A percentile compares a stretch with the other conserved stretches of the same genome.
Evolutionary conservation across 805 yeast genomes (phyloP).

Genomic region (Blastobotrys attinorum): DNA sequence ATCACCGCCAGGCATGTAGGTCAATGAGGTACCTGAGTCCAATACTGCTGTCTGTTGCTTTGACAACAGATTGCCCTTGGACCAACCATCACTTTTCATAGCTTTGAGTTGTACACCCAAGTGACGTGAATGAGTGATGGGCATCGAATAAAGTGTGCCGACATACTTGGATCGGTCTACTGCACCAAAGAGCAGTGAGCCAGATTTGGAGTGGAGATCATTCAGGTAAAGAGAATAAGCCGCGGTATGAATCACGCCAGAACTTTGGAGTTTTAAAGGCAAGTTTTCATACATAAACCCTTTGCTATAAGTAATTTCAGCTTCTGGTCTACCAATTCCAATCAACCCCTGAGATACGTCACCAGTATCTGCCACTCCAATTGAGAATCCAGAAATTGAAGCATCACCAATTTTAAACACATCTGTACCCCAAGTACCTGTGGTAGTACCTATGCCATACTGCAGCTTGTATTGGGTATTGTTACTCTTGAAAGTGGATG

Average conservation of each 20-base stretch:
- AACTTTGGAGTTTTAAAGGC: slow-evolving; percentile 50
- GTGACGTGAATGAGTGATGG: slow-evolving; percentile 29
- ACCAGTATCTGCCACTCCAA: slow-evolving; percentile 68
- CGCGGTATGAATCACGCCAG: slow-evolving; percentile 50
- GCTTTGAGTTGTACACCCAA: slow-evolving; percentile 25
- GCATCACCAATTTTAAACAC: slow-evolving; percentile 47
- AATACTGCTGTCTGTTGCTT: slow-evolving; percentile 31
- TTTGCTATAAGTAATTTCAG: slow-evolving; percentile 38
- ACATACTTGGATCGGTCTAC: slow-evolving; percentile 42
- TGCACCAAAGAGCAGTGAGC: slow-evolving; percentile 51
- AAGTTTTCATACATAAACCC: slow-evolving; percentile 47
- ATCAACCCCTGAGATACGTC: slow-evolving; percentile 55
- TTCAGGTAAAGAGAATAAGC: slow-evolving; percentile 62
- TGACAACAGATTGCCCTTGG: slow-evolving; percentile 17
- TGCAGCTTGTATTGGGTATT: slow-evolving; percentile 24
- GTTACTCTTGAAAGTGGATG: slow-evolving; percentile 23
- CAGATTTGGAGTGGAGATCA: slow-evolving; percentile 33
- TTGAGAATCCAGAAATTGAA: slow-evolving; percentile 45
- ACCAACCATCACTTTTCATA: slow-evolving; percentile 22
- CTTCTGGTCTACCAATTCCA: slow-evolving; percentile 39
- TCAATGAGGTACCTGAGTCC: slow-evolving; percentile 52
- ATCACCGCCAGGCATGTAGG: slow-evolving; percentile 38
- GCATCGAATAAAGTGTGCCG: slow-evolving; percentile 36
- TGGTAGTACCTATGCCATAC: slow-evolving; percentile 45
- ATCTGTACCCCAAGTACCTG: slow-evolving; percentile 61